phyloP scores from a whole-genome alignment of 139 green algal species.

The Mesotaenium endlicherianum region DNA sequence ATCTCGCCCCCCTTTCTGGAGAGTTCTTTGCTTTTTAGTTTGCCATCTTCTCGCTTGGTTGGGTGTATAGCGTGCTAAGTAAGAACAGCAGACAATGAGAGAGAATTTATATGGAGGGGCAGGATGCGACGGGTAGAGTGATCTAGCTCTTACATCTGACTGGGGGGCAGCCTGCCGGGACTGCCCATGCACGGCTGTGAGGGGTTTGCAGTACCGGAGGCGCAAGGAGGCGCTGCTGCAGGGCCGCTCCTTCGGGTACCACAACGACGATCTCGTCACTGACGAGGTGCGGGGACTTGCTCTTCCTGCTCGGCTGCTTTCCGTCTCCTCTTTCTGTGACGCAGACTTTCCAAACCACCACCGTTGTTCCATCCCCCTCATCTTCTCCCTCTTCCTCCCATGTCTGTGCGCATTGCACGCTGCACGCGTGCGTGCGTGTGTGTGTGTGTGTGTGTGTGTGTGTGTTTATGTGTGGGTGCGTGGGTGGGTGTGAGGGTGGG shows the following conservation, averaged over 20 bases:
- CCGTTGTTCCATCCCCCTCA: not conserved
- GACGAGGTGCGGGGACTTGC: not conserved
- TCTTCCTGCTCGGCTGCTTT: not conserved
- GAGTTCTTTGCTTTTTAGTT: no score
- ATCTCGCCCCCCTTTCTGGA: no score
- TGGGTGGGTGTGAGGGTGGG: not conserved
- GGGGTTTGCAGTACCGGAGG: conserved; percentile 37
- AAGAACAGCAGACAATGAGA: no score
- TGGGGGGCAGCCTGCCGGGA: not conserved
- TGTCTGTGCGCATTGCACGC: not conserved
- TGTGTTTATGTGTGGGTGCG: not conserved
- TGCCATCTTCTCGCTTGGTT: no score
- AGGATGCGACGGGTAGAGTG: no score
- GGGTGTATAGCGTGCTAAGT: no score
- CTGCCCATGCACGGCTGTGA: not conserved
- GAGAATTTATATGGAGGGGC: no score
- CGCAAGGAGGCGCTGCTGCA: conserved; percentile 48
- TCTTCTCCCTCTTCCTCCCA: not conserved
- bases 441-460: not conserved
- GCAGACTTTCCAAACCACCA: not conserved
- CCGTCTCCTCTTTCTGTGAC: not conserved
- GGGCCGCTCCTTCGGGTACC: conserved; percentile 52
- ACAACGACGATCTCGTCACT: conserved; percentile 16
- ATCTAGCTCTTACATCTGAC: no score
- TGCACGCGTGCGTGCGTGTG: not conserved